These are phyloP conservation scores for Pleurotus tuoliensis DNA, from an alignment of 768 basidiomycete species.

Conservation along the genomic window DNA sequence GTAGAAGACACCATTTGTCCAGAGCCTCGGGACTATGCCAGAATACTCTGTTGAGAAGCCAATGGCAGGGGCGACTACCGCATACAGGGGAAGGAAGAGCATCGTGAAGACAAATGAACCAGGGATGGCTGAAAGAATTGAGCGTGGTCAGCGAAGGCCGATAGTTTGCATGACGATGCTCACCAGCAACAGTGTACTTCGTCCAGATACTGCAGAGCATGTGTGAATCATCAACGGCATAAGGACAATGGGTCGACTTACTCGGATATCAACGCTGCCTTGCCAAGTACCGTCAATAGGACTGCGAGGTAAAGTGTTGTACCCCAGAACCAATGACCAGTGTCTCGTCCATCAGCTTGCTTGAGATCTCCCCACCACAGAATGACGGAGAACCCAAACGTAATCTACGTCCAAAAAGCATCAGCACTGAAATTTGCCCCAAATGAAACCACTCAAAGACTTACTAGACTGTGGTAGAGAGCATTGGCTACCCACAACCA, in stretches of 20 bases:
- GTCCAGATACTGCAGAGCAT: slow-evolving; percentile 82
- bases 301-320: slow-evolving; percentile 93
- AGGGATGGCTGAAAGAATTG: slow-evolving; percentile 68
- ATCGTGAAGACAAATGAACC: slow-evolving; percentile 98
- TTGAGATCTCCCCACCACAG: slow-evolving; percentile 94
- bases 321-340: slow-evolving; percentile 99
- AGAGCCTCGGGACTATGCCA: slow-evolving; percentile 87
- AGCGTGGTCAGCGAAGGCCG: slow-evolving; percentile 5
- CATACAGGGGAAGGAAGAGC: slow-evolving; percentile 90
- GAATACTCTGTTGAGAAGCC: slow-evolving; percentile 88
- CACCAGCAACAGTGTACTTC: slow-evolving; percentile 93
- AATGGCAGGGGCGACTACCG: slow-evolving; percentile 77
- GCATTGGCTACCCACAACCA: slow-evolving; percentile 93
- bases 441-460: slow-evolving; percentile 18
- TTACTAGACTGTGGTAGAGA: slow-evolving; percentile 82
- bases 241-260: slow-evolving; percentile 38
- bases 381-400: slow-evolving; percentile 84
- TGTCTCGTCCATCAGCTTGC: slow-evolving; percentile 72
- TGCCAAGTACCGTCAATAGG: slow-evolving; percentile 91
- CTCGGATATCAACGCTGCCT: slow-evolving; percentile 97
- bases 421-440: not conserved
- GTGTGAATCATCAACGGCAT: not conserved
- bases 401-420: slow-evolving; percentile 44
- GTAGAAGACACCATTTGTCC: slow-evolving; percentile 88
- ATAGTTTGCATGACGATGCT: slow-evolving; percentile 14